Conservation (phyloP, 805 yeast species). For the Suhomyces vadensis region DNA sequence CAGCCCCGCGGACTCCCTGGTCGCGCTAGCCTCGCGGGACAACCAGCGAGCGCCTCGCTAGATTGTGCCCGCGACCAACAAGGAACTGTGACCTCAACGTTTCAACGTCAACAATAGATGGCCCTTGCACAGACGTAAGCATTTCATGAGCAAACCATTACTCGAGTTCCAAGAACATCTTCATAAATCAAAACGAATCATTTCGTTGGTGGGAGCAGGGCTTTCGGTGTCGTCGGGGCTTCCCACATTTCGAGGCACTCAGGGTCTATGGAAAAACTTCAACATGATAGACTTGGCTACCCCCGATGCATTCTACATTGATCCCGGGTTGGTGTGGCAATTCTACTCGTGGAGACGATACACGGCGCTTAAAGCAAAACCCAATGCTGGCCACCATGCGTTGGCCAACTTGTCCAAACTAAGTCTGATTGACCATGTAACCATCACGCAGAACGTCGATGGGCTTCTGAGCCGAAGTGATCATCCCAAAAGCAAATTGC, state of each 20-base stretch:
- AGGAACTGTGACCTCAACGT: no score
- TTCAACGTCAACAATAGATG: no score
- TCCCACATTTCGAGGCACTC: constrained; percentile 69
- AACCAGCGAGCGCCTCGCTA: constrained; percentile 2
- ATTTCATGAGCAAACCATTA: constrained; percentile 24
- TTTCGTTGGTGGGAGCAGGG: constrained; percentile 82
- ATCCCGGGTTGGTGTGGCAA: constrained; percentile 90
- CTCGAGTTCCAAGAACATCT: constrained; percentile 53
- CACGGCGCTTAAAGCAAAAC: constrained; percentile 63
- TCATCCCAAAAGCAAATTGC: constrained; percentile 51
- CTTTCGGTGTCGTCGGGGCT: constrained; percentile 76
- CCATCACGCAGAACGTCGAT: constrained; percentile 84
- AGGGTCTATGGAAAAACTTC: constrained; percentile 76
- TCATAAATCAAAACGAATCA: constrained; percentile 42
- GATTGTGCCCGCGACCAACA: neutral
- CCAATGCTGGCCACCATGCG: constrained; percentile 74
- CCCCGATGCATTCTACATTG: constrained; percentile 82
- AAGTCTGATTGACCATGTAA: constrained; percentile 44
- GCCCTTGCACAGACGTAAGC: no score
- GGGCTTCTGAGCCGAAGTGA: constrained; percentile 68
- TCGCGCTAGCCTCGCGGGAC: constrained; percentile 3
- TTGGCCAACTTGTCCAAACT: constrained; percentile 60
- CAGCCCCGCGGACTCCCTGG: no score
- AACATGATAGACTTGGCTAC: constrained; percentile 85
- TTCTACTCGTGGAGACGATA: constrained; percentile 72